Conservation (phyloP, 1,139 yeast genomes). For the Candida sp. region DNA sequence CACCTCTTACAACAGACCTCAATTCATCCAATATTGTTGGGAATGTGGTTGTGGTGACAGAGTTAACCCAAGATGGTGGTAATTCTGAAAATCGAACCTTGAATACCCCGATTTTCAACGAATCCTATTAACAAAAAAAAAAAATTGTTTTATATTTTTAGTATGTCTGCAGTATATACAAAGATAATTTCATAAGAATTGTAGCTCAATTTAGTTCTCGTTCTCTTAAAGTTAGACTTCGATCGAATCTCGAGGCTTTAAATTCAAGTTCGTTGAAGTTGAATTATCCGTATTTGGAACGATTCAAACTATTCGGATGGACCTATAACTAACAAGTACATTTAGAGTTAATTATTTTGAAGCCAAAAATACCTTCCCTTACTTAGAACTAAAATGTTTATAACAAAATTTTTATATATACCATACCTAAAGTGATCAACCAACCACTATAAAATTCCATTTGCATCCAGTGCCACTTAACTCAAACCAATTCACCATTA, state of each 20-base stretch:
- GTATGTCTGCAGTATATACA: not conserved
- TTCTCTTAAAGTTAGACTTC: too few species aligned
- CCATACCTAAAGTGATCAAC: not conserved
- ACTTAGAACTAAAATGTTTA: too few species aligned
- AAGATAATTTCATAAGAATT: too few species aligned
- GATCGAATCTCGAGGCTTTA: too few species aligned
- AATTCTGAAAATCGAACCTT: not conserved
- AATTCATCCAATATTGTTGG: not conserved
- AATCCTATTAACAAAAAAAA: too few species aligned
- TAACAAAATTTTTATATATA: not conserved
- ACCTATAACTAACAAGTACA: too few species aligned
- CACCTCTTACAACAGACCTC: not conserved
- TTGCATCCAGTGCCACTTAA: conserved; percentile 1
- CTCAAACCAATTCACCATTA: not conserved
- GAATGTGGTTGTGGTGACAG: not conserved
- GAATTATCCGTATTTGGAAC: too few species aligned
- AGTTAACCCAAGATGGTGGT: not conserved
- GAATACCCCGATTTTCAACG: not conserved
- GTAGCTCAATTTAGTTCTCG: too few species aligned
- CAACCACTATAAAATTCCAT: not conserved
- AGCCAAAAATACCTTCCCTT: too few species aligned
- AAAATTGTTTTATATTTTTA: not conserved
- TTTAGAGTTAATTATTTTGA: too few species aligned
- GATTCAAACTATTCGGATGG: too few species aligned
- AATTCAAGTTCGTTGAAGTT: too few species aligned